Percentiles rank a stretch among this genome's conserved stretches.
Conservation (phyloP, 2,329 filamentous ascomycete species). For the Fusarium sp. region DNA sequence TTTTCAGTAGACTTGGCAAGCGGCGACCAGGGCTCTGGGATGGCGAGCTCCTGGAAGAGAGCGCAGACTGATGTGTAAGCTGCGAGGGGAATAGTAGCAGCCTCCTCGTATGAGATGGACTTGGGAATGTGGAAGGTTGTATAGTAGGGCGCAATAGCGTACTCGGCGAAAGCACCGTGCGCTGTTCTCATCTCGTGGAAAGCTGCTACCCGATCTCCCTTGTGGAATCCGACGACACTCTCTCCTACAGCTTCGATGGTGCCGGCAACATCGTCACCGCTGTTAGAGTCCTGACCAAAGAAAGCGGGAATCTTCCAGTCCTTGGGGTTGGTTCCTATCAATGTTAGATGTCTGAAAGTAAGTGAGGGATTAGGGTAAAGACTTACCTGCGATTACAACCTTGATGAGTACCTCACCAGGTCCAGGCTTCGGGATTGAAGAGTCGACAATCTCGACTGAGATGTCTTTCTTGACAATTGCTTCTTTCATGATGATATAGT, state of each 20-base stretch:
- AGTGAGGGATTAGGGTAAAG: accelerated
- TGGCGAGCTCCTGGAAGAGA: constrained; percentile 14
- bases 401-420: constrained; percentile 17
- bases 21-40: constrained; percentile 21
- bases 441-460: constrained; percentile 16
- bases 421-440: constrained; percentile 12
- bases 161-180: constrained; percentile 71
- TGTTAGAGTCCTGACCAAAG: constrained; percentile 8
- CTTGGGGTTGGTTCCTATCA: constrained; percentile 45
- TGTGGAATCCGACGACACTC: constrained; percentile 36
- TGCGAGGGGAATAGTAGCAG: constrained; percentile 19
- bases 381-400: constrained; percentile 10
- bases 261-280: constrained; percentile 47
- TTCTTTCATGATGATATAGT: constrained; percentile 20
- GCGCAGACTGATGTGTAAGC: constrained; percentile 18
- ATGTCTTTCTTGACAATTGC: constrained; percentile 19
- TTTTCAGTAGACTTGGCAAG: constrained; percentile 32
- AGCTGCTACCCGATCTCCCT: constrained; percentile 61
- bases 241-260: constrained; percentile 35
- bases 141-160: constrained; percentile 66
- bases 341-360: neutral
- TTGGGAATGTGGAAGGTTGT: constrained; percentile 68
- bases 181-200: constrained; percentile 65
- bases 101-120: constrained; percentile 2
- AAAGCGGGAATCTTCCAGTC: constrained; percentile 45